Conservation (phyloP, 306 rosid genomes). For the Prunus padus region DNA sequence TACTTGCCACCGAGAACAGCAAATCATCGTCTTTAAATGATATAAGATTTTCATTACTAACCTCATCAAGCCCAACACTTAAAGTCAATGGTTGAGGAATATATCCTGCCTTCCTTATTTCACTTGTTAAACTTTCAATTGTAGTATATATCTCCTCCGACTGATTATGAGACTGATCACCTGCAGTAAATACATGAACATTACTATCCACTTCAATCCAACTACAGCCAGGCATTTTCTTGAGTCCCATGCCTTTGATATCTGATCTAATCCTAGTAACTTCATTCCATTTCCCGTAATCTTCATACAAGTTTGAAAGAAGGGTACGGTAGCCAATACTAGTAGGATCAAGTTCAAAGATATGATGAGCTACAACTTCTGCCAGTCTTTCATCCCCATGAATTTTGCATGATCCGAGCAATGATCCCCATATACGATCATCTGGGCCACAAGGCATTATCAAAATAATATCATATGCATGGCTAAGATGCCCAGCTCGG, state of each 20-base stretch:
- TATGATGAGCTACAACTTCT: constrained; percentile 31
- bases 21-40: not conserved
- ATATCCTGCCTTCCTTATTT: constrained; percentile 22
- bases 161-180: constrained; percentile 35
- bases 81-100: constrained; percentile 5
- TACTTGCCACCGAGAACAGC: not conserved
- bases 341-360: constrained; percentile 32
- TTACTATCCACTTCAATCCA: constrained; percentile 40
- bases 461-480: constrained; percentile 40
- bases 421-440: constrained; percentile 44
- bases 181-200: constrained; percentile 26
- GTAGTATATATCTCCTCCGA: constrained; percentile 29
- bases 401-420: constrained; percentile 45
- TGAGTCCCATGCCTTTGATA: constrained; percentile 34
- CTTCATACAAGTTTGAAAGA: constrained; percentile 44
- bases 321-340: constrained; percentile 41
- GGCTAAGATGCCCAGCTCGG: constrained; percentile 37
- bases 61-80: constrained; percentile 10
- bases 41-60: not conserved
- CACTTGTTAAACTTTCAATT: constrained; percentile 29
- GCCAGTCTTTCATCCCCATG: constrained; percentile 36
- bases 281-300: constrained; percentile 34
- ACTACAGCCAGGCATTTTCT: constrained; percentile 40
- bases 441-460: constrained; percentile 33
- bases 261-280: constrained; percentile 30